phyloP scores from a whole-genome alignment of 768 basidiomycete genomes.

The Bullera alba region DNA sequence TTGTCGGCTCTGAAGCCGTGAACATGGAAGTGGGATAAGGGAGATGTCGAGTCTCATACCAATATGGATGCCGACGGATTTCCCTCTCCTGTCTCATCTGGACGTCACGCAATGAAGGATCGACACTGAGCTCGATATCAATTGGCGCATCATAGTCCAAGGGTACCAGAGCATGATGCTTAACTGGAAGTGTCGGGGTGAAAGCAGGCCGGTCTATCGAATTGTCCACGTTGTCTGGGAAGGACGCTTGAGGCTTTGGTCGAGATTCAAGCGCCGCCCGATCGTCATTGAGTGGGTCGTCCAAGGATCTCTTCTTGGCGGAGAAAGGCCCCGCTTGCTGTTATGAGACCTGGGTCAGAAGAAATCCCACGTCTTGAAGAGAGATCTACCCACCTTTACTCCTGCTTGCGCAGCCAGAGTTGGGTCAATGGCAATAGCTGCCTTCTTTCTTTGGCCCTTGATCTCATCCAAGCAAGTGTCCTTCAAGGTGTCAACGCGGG shows the following conservation, averaged over 20 bases:
- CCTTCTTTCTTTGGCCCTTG: conserved; percentile 59
- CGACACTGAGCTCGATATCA: conserved; percentile 3
- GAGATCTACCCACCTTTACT: conserved; percentile 34
- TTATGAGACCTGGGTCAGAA: conserved; percentile 13
- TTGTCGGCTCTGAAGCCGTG: conserved; percentile 51
- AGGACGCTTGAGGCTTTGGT: conserved; percentile 72
- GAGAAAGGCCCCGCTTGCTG: too few relatives aligned
- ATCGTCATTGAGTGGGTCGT: conserved; percentile 15
- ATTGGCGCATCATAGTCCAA: conserved; percentile 54
- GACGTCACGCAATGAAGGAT: conserved; percentile 6
- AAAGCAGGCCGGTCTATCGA: conserved; percentile 54
- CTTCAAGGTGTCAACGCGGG: conserved; percentile 44
- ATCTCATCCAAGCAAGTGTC: conserved; percentile 77
- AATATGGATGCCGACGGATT: conserved; percentile 60
- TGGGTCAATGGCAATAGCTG: conserved; percentile 26
- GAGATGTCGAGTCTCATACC: conserved; percentile 71
- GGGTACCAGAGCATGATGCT: conserved; percentile 77
- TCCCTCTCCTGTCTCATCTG: conserved; percentile 7
- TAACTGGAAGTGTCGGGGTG: conserved; percentile 63
- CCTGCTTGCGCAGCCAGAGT: conserved; percentile 13
- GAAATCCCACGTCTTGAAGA: conserved; percentile 26
- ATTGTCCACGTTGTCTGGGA: conserved; percentile 60
- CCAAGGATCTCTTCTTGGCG: conserved; percentile 25
- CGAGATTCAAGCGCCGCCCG: conserved; percentile 49
- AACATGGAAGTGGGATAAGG: conserved; percentile 67